Conservation (phyloP, 306 rosid species). For the barrel medic (Medicago truncatula) region DNA sequence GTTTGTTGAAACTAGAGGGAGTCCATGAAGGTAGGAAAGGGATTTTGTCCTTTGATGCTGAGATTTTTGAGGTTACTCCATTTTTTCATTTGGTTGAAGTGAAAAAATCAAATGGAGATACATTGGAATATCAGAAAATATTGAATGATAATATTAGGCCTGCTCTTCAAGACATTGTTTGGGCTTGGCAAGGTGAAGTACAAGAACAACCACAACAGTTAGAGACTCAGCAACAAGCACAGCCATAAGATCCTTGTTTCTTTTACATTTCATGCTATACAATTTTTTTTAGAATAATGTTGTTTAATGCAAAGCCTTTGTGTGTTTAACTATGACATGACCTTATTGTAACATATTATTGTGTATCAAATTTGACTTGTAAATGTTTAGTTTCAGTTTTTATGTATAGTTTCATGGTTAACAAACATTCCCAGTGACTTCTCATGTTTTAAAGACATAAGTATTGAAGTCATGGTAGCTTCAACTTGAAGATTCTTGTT, state of each 20-base stretch:
- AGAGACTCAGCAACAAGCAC: conserved; percentile 34
- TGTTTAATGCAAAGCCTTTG: background rate
- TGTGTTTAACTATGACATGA: background rate
- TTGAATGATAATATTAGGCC: conserved; percentile 56
- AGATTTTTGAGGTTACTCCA: conserved; percentile 56
- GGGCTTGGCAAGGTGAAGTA: conserved; percentile 64
- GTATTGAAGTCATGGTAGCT: background rate
- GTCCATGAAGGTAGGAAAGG: conserved; percentile 56
- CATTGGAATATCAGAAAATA: conserved; percentile 58
- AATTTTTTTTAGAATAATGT: background rate
- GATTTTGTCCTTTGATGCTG: conserved; percentile 51
- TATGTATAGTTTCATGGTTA: conserved; percentile 2
- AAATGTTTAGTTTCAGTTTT: background rate
- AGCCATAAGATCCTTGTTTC: conserved; percentile 1
- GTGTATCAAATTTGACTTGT: conserved; percentile 21
- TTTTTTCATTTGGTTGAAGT: conserved; percentile 59
- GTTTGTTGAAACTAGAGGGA: conserved; percentile 52
- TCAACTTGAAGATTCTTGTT: too few relatives aligned
- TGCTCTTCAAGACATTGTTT: conserved; percentile 59
- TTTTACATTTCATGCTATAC: conserved; percentile 9
- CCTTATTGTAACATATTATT: background rate
- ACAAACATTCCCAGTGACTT: background rate
- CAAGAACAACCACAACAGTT: conserved; percentile 44
- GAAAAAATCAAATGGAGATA: conserved; percentile 59
- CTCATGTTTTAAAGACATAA: background rate